Evolutionary conservation across 306 rosid genomes (phyloP), one percentile per base, ranked within the genome.

Genomic region (Echinosophora koreensis): DNA sequence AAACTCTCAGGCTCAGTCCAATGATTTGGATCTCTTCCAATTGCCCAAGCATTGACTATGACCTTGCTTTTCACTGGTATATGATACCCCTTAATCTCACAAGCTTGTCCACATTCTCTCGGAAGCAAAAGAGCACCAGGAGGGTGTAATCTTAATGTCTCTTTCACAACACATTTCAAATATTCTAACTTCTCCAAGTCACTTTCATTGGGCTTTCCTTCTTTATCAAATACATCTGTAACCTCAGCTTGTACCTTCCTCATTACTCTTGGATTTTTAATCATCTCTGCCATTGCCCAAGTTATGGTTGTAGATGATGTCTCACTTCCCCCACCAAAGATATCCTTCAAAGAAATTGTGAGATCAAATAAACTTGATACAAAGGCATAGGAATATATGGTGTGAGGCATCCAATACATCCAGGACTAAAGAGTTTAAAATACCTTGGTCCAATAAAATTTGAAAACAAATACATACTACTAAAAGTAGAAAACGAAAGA

Each of bases 111-210:
- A 10, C 73, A 57, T 7, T 49, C 76, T 59, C 81, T 71, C 15
- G 81, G 83, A 13, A 87, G 5, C 3, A 84, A 37, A 12, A 84
- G 47, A 12, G 84, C 71, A n/a, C 10, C 66, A 0, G 80, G 42
- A 68, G 85, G 85, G 80, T 77, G 89, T 37, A 80, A 49, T n/a
- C 82, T 73, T 1, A 77, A 7, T 0, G 66, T 64, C 51, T 86
- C 85, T 63, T 86, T 77, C 46, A 86, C 32, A 0, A 83, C 77
- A 30, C 47, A 35, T 56, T 86, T 72, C 73, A 83, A 35, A 62
- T 83, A 86, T 27, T 50, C 67, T 27, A 86, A 32, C 0, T 78
- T 28, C 2, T 28, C 38, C 17, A 71, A 7, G 57, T 64, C 16
- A 14, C 17, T 49, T 47, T 80, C 84, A 41, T 73, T 54, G 5